Conservation (phyloP, 768 basidiomycete genomes). For the Fomitopsis pulvina region DNA sequence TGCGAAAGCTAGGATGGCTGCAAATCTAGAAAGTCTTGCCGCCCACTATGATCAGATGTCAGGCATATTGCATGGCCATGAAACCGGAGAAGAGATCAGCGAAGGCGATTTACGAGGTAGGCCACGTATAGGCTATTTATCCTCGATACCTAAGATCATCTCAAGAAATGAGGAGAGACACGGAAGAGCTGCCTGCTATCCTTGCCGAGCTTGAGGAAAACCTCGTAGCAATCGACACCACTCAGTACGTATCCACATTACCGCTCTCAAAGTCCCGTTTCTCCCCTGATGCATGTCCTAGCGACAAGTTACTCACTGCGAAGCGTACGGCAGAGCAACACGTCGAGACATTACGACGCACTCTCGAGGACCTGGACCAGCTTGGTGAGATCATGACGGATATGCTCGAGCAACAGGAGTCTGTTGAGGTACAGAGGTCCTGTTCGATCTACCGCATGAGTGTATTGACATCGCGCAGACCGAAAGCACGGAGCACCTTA, state of each 20-base stretch:
- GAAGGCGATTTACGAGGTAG: constrained; percentile 68
- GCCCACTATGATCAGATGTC: constrained; percentile 78
- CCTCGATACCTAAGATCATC: neutral
- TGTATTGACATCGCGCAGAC: constrained; percentile 25
- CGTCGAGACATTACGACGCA: constrained; percentile 41
- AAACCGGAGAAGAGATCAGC: constrained; percentile 58
- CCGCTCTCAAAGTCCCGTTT: neutral
- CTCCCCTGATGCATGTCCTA: constrained; percentile 18
- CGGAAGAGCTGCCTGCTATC: constrained; percentile 69
- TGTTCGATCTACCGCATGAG: neutral
- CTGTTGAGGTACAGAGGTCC: constrained; percentile 48
- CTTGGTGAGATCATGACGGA: constrained; percentile 75
- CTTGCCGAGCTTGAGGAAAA: constrained; percentile 65
- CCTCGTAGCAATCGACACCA: constrained; percentile 42
- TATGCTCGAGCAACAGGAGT: constrained; percentile 65
- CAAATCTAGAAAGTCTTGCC: constrained; percentile 62
- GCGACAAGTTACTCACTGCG: constrained; percentile 42
- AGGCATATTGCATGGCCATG: constrained; percentile 55
- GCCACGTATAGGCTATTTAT: constrained; percentile 5
- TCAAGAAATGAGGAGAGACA: constrained; percentile 76
- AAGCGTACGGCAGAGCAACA: constrained; percentile 39
- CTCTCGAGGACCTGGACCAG: constrained; percentile 64
- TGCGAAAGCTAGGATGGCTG: constrained; percentile 61
- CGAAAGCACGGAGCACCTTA: constrained; percentile 47
- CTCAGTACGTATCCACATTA: constrained; percentile 41